Evolutionary conservation across 2,329 filamentous ascomycete genomes (phyloP).

Genomic region (Aureobasidium sp.): DNA sequence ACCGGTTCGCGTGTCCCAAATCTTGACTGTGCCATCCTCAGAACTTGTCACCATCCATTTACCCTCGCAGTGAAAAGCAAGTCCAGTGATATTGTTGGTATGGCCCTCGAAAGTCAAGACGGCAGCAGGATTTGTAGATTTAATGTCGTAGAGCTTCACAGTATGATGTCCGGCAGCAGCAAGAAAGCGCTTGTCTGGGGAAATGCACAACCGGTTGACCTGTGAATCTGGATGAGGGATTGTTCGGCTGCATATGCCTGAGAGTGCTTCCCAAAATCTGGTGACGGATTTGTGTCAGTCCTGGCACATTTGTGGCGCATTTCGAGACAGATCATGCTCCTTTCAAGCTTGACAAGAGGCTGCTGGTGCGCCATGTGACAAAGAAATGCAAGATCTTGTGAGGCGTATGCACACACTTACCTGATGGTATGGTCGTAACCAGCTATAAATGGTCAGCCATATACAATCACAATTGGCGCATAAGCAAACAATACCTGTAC

Average conservation of each 20-base stretch:
- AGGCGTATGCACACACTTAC: conserved; percentile 36
- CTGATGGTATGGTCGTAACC: conserved; percentile 71
- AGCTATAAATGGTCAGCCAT: conserved; percentile 39
- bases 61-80: conserved; percentile 96
- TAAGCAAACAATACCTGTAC: conserved; percentile 49
- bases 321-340: not conserved
- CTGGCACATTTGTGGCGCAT: not conserved
- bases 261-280: conserved; percentile 97
- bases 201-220: conserved; percentile 96
- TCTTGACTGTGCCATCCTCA: conserved; percentile 93
- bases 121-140: conserved; percentile 92
- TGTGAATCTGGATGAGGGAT: conserved; percentile 98
- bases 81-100: conserved; percentile 89
- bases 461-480: conserved; percentile 11
- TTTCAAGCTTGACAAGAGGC: not conserved
- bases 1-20: conserved; percentile 86
- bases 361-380: conserved; percentile 4
- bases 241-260: conserved; percentile 93
- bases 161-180: conserved; percentile 75
- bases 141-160: conserved; percentile 97
- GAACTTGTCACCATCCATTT: conserved; percentile 99
- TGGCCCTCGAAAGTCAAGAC: conserved; percentile 93
- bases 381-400: conserved; percentile 3
- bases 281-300: not conserved
- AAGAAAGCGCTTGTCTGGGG: conserved; percentile 92